A percentile compares a stretch with the other conserved stretches of the same genome.
phyloP scores from a whole-genome alignment of 164 flowering plant genomes.

The Echeveria elegans region DNA sequence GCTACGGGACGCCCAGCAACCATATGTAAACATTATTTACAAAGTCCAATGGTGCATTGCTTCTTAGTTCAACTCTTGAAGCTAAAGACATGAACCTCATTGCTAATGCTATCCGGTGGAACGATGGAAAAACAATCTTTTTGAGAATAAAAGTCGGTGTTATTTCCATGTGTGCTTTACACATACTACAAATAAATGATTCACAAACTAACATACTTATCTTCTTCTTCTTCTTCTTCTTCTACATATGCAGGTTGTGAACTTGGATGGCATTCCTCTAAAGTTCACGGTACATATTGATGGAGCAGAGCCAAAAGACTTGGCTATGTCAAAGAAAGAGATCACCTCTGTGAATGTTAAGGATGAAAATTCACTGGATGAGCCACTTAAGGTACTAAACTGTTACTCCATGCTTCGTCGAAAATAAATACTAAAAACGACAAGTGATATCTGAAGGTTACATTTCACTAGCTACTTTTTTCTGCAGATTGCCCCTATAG shows the following conservation, averaged over 20 bases:
- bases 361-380: constrained; percentile 78
- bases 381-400: constrained; percentile 56
- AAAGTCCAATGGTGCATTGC: constrained; percentile 81
- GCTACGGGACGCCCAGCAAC: constrained; percentile 86
- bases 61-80: constrained; percentile 40
- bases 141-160: constrained; percentile 55
- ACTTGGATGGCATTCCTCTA: constrained; percentile 48
- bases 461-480: too few species aligned
- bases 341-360: constrained; percentile 45
- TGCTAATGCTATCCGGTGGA: constrained; percentile 72
- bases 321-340: constrained; percentile 28
- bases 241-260: constrained; percentile 43
- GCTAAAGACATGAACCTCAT: constrained; percentile 33
- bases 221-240: background rate
- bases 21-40: constrained; percentile 71
- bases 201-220: too few species aligned
- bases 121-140: constrained; percentile 27
- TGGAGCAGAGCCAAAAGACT: constrained; percentile 39
- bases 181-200: too few species aligned
- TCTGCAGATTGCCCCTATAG: too few species aligned
- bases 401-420: too few species aligned
- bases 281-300: constrained; percentile 39
- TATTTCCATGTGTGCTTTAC: background rate
- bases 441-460: too few species aligned
- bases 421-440: too few species aligned